Percentiles rank a stretch among this genome's conserved stretches.
Conservation (phyloP, 176 grass and related monocot genomes). For the Oryza meyeriana region DNA sequence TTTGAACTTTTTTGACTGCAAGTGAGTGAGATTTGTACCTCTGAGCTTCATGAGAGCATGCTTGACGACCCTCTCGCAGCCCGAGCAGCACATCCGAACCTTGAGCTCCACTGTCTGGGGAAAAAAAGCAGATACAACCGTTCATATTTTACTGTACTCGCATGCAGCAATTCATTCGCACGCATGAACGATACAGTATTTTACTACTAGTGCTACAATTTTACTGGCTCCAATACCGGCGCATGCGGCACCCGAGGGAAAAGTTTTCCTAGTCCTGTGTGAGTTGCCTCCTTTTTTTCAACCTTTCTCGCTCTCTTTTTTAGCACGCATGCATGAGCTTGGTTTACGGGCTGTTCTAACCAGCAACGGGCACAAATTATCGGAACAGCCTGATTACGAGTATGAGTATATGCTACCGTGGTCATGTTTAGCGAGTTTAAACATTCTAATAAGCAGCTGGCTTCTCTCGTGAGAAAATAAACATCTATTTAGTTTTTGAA, state of each 20-base stretch:
- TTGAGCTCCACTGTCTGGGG: slow-evolving; percentile 91
- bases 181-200: background rate
- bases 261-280: background rate
- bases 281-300: background rate
- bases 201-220: background rate
- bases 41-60: slow-evolving; percentile 61
- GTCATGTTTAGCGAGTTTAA: too few relatives aligned
- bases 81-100: slow-evolving; percentile 95
- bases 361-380: background rate
- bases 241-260: background rate
- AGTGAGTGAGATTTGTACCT: background rate
- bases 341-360: slow-evolving; percentile 1
- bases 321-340: slow-evolving; percentile 33
- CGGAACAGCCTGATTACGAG: background rate
- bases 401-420: too few relatives aligned
- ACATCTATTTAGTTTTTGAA: too few relatives aligned
- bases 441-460: too few relatives aligned
- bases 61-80: slow-evolving; percentile 89
- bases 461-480: too few relatives aligned
- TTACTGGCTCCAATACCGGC: slow-evolving; percentile 18
- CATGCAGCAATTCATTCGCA: background rate
- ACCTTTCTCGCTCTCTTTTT: slow-evolving; percentile 33
- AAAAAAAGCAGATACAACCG: background rate
- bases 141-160: background rate
- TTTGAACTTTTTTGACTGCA: background rate